Base-by-base conservation (phyloP, 176 grass and related monocot genomes). In the Olyra latifolia region DNA sequence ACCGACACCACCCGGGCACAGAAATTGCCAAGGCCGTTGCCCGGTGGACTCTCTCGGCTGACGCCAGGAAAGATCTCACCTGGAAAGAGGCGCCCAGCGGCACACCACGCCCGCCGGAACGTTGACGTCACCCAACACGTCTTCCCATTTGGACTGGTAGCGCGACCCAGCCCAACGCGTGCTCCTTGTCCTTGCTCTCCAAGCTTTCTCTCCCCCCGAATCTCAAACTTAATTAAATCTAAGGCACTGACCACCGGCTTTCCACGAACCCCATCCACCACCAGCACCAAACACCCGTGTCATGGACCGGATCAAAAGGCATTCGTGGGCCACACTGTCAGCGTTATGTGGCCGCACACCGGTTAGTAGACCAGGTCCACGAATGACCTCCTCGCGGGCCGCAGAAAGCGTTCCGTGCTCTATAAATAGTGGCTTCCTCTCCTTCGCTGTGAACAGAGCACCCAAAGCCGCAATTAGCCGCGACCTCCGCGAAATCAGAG, bases 71-170 rank as follows among this genome's bases (percentile, higher is more conserved):
- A 54, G 24, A 81, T 81, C 32, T 81, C 81, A 87, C 61, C 43
- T 0, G 12, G 69, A 80, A 16, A 46, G 75, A 24, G 27, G 61
- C 42, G 20, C 8, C 5, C 1, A 12, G 49, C 27, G 79, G 15
- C 47, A 35, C 69, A 10, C 16, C 11, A 14, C 41, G 16, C 7
- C 0, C 40, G 4, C 55, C 7, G 47, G 47, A n/a, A 12, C 14
- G 11, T 0, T 52, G 82, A 81, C 81, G 90, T 90, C 89, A 97
- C 66, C 71, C 40, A 23, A 44, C 78, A 92, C 91, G 94, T 92
- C 71, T 30, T 82, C 22, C 14, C 23, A 9, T 70, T 90, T 96
- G 85, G 82, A 80, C 67, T 19, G 75, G 75, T 59, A n/a, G 27
- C 7, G 40, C 14, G 46, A 75, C 69, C 9, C 4, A 3, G 4